A percentile compares a stretch with the other conserved stretches of the same genome.
Evolutionary conservation across 768 basidiomycete genomes (phyloP).

Genomic region (Daedalea quercina): DNA sequence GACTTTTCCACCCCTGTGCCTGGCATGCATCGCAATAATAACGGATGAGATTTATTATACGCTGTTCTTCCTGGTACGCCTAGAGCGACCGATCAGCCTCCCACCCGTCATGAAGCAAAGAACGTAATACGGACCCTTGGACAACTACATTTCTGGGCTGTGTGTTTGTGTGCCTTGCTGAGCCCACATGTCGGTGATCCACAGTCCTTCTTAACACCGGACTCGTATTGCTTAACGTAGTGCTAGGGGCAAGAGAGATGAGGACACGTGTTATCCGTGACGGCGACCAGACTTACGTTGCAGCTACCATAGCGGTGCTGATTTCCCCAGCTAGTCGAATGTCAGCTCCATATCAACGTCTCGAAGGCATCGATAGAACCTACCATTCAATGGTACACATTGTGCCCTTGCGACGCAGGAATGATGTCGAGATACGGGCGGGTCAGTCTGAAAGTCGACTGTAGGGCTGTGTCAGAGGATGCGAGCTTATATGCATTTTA

Average conservation of each 20-base stretch:
- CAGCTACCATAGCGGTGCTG: conserved; percentile 20
- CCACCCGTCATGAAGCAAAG: neutral
- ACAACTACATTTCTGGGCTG: conserved; percentile 18
- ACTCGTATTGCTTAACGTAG: conserved; percentile 24
- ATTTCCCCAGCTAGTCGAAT: conserved; percentile 20
- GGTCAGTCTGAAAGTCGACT: neutral
- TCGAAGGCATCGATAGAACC: conserved; percentile 4
- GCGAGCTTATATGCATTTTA: neutral
- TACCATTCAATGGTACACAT: conserved; percentile 26
- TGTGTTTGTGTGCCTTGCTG: conserved; percentile 20
- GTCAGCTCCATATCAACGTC: neutral
- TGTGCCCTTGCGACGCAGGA: neutral
- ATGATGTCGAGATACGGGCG: neutral
- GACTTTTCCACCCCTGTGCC: conserved; percentile 18
- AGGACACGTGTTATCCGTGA: neutral
- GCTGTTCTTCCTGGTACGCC: conserved; percentile 18
- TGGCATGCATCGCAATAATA: conserved; percentile 20
- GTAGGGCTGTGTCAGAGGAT: neutral
- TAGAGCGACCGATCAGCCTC: neutral
- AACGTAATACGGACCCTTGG: conserved; percentile 10
- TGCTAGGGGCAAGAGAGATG: conserved; percentile 11
- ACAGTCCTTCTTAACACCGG: conserved; percentile 23
- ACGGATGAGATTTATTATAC: conserved; percentile 22
- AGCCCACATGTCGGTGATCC: conserved; percentile 18
- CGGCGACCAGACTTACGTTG: conserved; percentile 11